Evolutionary conservation across 208 protist genomes (phyloP).

Genomic region (Trypanosoma caninum): DNA sequence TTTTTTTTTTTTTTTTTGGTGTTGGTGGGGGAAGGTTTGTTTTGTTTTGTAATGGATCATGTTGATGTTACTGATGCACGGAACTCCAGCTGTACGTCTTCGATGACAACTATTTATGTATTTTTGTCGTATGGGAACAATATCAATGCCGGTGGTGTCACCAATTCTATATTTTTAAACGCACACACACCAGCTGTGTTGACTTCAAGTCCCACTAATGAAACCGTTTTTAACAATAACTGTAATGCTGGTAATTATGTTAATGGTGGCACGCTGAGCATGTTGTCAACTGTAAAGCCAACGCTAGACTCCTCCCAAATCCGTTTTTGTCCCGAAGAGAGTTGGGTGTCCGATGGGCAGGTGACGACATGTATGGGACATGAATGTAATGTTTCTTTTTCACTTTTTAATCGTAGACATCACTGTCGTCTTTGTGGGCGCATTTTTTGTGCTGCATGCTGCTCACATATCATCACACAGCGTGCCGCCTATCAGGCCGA

Average conservation of each 20-base stretch:
- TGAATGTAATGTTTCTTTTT: slow-evolving; percentile 70
- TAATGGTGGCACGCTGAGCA: slow-evolving; percentile 20
- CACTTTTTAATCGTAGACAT: slow-evolving; percentile 79
- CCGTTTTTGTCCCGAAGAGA: slow-evolving; percentile 47
- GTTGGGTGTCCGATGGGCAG: slow-evolving; percentile 70
- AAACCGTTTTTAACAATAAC: neutral
- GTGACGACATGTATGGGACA: slow-evolving; percentile 84
- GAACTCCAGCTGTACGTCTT: neutral
- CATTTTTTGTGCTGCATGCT: slow-evolving; percentile 78
- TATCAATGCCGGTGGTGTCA: neutral
- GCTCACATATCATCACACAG: slow-evolving; percentile 34
- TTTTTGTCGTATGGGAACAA: slow-evolving; percentile 13
- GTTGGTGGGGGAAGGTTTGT: neutral
- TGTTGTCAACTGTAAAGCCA: too few relatives aligned
- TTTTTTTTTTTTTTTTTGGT: too few relatives aligned
- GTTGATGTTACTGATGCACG: slow-evolving; percentile 17
- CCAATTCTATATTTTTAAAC: neutral
- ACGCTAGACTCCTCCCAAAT: slow-evolving; percentile 45
- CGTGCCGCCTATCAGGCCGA: neutral
- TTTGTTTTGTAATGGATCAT: slow-evolving; percentile 16
- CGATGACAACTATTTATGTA: slow-evolving; percentile 12
- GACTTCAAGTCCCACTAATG: neutral
- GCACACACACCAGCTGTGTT: neutral
- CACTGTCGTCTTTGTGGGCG: slow-evolving; percentile 75
- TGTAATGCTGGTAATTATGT: neutral